Conservation (phyloP, 768 basidiomycete genomes). For the Mrakia blollopis region DNA sequence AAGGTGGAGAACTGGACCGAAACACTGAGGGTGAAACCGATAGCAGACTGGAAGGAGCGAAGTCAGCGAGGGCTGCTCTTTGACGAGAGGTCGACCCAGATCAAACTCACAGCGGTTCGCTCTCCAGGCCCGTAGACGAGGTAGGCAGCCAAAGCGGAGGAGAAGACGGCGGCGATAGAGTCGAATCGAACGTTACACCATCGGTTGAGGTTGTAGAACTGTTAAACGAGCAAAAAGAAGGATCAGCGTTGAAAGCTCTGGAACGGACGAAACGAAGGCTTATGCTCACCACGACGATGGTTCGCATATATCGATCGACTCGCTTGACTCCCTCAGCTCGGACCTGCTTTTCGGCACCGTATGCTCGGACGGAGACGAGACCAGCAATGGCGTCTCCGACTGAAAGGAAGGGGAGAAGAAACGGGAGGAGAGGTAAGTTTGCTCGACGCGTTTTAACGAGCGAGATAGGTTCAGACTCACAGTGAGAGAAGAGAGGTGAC, state of each 20-base stretch:
- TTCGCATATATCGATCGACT: conserved; percentile 52
- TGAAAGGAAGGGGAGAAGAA: not conserved
- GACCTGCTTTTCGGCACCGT: conserved; percentile 52
- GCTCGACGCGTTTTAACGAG: too few species aligned
- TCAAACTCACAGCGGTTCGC: conserved; percentile 35
- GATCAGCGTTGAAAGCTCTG: not conserved
- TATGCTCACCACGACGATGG: not conserved
- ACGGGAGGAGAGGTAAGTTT: not conserved
- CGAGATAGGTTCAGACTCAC: not conserved
- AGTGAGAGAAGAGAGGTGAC: conserved; percentile 52
- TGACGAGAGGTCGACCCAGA: too few species aligned
- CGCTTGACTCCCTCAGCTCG: conserved; percentile 50
- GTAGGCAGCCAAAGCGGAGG: conserved; percentile 55
- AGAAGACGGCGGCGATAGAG: conserved; percentile 56
- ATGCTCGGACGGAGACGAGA: conserved; percentile 60
- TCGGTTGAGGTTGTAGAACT: conserved; percentile 36
- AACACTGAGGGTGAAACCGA: conserved; percentile 44
- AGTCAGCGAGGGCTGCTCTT: too few species aligned
- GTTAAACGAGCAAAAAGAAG: not conserved
- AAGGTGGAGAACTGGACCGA: conserved; percentile 42
- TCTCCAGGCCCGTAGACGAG: conserved; percentile 49
- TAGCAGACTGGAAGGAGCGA: conserved; percentile 30
- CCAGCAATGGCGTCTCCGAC: conserved; percentile 59
- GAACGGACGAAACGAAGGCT: not conserved
- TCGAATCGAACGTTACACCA: conserved; percentile 59